phyloP scores from a whole-genome alignment of 768 basidiomycete genomes.

The Tricholoma bakamatsutake region DNA sequence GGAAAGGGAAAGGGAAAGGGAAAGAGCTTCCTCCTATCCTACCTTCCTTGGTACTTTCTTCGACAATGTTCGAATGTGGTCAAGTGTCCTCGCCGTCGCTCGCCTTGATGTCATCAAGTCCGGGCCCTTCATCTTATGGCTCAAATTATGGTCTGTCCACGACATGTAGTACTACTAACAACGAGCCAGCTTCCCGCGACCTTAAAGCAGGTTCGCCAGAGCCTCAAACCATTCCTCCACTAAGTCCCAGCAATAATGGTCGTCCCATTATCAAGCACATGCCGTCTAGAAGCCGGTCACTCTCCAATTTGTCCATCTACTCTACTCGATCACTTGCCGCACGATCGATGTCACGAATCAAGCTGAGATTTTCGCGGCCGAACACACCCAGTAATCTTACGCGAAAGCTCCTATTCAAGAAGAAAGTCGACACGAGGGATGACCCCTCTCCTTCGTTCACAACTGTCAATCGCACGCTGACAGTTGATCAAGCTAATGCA shows the following conservation, averaged over 20 bases:
- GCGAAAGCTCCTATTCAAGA: conserved; percentile 49
- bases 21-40: conserved; percentile 59
- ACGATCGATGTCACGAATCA: conserved; percentile 43
- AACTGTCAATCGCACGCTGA: neutral
- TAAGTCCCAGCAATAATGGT: conserved; percentile 10
- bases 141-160: conserved; percentile 14
- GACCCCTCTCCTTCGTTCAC: neutral
- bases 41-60: conserved; percentile 59
- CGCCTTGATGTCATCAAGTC: conserved; percentile 23
- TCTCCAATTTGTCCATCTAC: conserved; percentile 46
- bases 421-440: conserved; percentile 16
- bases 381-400: conserved; percentile 46
- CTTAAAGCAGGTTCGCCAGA: conserved; percentile 6
- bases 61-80: conserved; percentile 43
- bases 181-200: conserved; percentile 3
- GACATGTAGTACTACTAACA: conserved; percentile 6
- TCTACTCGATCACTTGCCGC: conserved; percentile 38
- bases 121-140: conserved; percentile 36
- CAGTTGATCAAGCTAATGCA: conserved; percentile 12
- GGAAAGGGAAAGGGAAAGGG: conserved; percentile 55
- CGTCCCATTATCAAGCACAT: conserved; percentile 26
- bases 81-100: conserved; percentile 36
- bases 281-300: conserved; percentile 47
- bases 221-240: conserved; percentile 8
- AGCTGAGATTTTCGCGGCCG: conserved; percentile 37